phyloP scores from a whole-genome alignment of 805 yeast species.

The Hanseniaspora taiwanica region DNA sequence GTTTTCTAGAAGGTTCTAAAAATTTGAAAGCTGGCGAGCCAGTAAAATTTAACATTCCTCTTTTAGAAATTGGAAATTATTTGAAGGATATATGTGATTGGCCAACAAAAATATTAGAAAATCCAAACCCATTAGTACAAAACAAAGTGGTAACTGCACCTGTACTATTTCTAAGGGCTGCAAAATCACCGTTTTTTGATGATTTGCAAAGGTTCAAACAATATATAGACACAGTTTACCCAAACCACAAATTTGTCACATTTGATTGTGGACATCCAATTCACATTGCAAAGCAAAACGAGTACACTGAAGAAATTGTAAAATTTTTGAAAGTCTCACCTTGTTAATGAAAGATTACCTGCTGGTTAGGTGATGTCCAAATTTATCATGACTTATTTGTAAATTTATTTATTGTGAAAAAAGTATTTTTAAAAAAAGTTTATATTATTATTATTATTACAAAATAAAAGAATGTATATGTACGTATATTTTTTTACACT shows the following conservation, averaged over 20 bases:
- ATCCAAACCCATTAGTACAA: slow-evolving; percentile 4
- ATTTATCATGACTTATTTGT: too few relatives aligned
- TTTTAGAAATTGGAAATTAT: slow-evolving; percentile 16
- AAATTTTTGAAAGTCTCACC: slow-evolving; percentile 8
- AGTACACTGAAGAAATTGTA: slow-evolving; percentile 8
- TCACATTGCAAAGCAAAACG: slow-evolving; percentile 15
- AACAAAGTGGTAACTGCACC: slow-evolving; percentile 15
- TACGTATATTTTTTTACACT: not conserved
- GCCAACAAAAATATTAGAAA: slow-evolving; percentile 12
- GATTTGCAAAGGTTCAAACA: slow-evolving; percentile 13
- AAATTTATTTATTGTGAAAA: too few relatives aligned
- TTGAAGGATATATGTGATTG: slow-evolving; percentile 14
- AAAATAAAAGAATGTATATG: too few relatives aligned
- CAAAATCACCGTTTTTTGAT: slow-evolving; percentile 29
- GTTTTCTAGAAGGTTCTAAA: slow-evolving; percentile 10
- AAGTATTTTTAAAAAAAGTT: too few relatives aligned
- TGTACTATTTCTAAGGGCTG: slow-evolving; percentile 32
- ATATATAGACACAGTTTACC: slow-evolving; percentile 14
- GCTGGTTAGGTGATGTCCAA: too few relatives aligned
- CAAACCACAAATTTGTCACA: slow-evolving; percentile 13
- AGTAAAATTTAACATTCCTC: slow-evolving; percentile 14
- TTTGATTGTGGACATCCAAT: slow-evolving; percentile 21
- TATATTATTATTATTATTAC: too few relatives aligned
- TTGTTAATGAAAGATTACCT: too few relatives aligned
- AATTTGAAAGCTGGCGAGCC: slow-evolving; percentile 6